Conservation (phyloP, 495 filamentous ascomycete genomes). For the Penicillium angulare region DNA sequence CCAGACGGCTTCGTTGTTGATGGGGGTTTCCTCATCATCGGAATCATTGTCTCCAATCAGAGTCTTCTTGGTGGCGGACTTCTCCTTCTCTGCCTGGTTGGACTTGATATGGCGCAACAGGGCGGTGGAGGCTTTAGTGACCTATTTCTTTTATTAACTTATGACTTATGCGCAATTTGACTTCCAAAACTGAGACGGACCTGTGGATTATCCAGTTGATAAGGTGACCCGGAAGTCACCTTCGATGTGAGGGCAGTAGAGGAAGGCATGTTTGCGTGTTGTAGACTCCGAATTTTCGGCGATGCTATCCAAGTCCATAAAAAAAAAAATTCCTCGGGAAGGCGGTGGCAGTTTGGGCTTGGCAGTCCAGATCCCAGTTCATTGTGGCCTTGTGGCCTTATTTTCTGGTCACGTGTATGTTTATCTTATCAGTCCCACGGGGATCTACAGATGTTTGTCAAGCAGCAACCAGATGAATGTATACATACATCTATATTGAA, state of each 20-base stretch:
- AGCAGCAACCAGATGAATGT: not conserved
- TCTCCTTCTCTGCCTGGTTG: conserved; percentile 55
- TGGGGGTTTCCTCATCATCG: conserved; percentile 36
- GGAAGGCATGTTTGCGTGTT: conserved; percentile 40
- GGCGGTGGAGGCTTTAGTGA: conserved; percentile 75
- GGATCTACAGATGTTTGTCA: not conserved
- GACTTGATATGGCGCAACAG: conserved; percentile 78
- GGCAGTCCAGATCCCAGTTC: conserved; percentile 23
- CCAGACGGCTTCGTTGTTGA: conserved; percentile 70
- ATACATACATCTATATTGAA: not conserved
- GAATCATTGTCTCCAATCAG: conserved; percentile 63
- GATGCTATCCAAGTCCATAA: conserved; percentile 30
- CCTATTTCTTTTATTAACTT: conserved; percentile 44
- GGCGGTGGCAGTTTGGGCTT: conserved; percentile 42
- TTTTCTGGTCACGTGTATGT: not conserved
- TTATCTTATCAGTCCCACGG: not conserved
- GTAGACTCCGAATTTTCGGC: conserved; percentile 26
- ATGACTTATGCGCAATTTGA: conserved; percentile 14
- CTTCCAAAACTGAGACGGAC: conserved; percentile 33
- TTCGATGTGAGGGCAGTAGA: conserved; percentile 52
- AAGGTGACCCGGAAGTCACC: conserved; percentile 54
- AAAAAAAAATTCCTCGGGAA: conserved; percentile 42
- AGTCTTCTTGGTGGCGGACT: conserved; percentile 62
- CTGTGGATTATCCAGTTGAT: conserved; percentile 64
- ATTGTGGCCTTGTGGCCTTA: conserved; percentile 31